A percentile compares a stretch with the other conserved stretches of the same genome.
These are phyloP conservation scores for Fusarium proliferatum DNA, from an alignment of 2,329 filamentous ascomycete species.

Conservation along the genomic window DNA sequence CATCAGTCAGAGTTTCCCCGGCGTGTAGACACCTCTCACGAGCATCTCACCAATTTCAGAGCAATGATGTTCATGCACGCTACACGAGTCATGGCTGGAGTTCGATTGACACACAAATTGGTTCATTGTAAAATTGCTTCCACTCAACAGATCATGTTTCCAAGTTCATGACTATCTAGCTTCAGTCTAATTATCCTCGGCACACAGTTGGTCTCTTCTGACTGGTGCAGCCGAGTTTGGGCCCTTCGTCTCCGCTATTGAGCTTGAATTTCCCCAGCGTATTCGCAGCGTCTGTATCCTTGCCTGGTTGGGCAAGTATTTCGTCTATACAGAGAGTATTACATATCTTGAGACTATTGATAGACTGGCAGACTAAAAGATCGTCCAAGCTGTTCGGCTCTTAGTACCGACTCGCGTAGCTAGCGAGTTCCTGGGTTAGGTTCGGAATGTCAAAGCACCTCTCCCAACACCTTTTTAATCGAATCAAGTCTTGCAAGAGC, in stretches of 20 bases:
- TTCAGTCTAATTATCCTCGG: not conserved
- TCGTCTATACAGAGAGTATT: not conserved
- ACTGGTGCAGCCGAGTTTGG: not conserved
- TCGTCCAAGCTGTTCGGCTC: not conserved
- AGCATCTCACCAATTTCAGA: not conserved
- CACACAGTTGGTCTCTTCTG: not conserved
- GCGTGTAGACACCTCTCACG: not conserved
- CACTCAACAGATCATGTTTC: not conserved
- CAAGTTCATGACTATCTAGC: not conserved
- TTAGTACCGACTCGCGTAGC: conserved; percentile 1
- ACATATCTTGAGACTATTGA: not conserved
- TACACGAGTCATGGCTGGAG: not conserved
- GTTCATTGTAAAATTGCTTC: not conserved
- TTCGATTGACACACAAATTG: not conserved
- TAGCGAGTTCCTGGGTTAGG: not conserved
- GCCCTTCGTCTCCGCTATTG: not conserved
- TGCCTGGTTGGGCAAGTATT: not conserved
- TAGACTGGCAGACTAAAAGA: not conserved
- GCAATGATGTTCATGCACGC: not conserved
- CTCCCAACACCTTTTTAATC: not conserved
- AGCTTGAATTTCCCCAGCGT: not conserved
- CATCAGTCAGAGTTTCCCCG: conserved; percentile 8
- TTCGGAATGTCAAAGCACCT: not conserved
- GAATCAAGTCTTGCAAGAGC: not conserved
- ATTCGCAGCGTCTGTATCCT: not conserved